phyloP scores from a whole-genome alignment of 768 basidiomycete species.

The Obba rivulosa region DNA sequence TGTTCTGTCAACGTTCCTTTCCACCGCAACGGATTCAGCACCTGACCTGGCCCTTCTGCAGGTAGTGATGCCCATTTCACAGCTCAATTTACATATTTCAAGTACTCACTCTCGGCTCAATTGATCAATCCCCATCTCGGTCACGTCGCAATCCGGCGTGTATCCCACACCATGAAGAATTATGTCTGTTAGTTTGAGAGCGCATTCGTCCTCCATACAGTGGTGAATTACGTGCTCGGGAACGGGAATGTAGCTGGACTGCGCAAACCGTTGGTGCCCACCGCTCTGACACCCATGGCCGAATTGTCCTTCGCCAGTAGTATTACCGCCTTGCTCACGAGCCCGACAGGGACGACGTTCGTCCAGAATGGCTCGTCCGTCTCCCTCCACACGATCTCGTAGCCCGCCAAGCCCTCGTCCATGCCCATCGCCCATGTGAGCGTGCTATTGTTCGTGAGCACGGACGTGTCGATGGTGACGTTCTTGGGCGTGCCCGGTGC shows the following conservation, averaged over 20 bases:
- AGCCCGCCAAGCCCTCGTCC: conserved; percentile 34
- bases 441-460: conserved; percentile 51
- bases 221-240: conserved; percentile 6
- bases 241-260: conserved; percentile 41
- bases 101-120: too few relatives aligned
- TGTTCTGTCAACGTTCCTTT: too few relatives aligned
- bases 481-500: conserved; percentile 50
- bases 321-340: conserved; percentile 36
- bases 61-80: too few relatives aligned
- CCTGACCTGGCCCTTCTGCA: too few relatives aligned
- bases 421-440: conserved; percentile 40
- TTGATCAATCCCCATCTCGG: too few relatives aligned
- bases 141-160: too few relatives aligned
- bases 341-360: conserved; percentile 43
- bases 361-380: conserved; percentile 44
- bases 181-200: too few relatives aligned
- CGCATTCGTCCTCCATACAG: too few relatives aligned
- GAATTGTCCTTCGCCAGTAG: conserved; percentile 47
- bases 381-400: conserved; percentile 48
- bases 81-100: too few relatives aligned
- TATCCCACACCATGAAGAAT: too few relatives aligned
- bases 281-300: conserved; percentile 41
- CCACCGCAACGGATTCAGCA: too few relatives aligned
- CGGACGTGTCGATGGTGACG: conserved; percentile 39
- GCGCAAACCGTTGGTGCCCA: conserved; percentile 46